Percentiles rank a stretch among this genome's conserved stretches.
Evolutionary conservation across 805 yeast species (phyloP).

Genomic region (Lipomyces japonicus): DNA sequence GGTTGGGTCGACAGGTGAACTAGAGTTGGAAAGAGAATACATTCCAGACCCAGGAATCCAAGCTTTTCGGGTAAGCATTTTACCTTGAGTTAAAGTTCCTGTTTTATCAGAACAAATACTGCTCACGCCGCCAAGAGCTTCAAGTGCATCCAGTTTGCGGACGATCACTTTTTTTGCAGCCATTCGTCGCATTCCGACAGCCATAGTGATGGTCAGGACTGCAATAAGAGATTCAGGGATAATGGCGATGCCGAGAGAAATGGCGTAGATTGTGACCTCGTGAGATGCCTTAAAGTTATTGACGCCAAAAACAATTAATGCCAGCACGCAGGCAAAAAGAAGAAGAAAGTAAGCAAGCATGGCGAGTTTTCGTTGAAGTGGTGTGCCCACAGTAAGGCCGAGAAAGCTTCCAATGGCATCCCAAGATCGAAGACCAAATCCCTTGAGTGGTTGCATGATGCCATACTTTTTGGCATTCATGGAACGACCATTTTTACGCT

Average conservation of each 20-base stretch:
- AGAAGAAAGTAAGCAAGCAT: slow-evolving; percentile 72
- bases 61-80: slow-evolving; percentile 66
- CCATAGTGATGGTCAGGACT: slow-evolving; percentile 81
- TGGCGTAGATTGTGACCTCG: slow-evolving; percentile 84
- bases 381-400: slow-evolving; percentile 77
- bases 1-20: slow-evolving; percentile 62
- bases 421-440: slow-evolving; percentile 47
- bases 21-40: slow-evolving; percentile 50
- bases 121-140: slow-evolving; percentile 73
- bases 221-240: slow-evolving; percentile 78
- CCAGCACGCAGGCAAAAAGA: slow-evolving; percentile 75
- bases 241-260: slow-evolving; percentile 79
- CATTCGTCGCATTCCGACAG: slow-evolving; percentile 73
- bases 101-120: slow-evolving; percentile 82
- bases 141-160: slow-evolving; percentile 71
- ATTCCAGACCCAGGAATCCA: slow-evolving; percentile 68
- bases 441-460: slow-evolving; percentile 34
- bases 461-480: slow-evolving; percentile 23
- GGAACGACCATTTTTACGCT: slow-evolving; percentile 21
- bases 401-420: slow-evolving; percentile 63
- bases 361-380: slow-evolving; percentile 70
- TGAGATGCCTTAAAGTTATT: slow-evolving; percentile 69
- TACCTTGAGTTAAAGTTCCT: slow-evolving; percentile 77
- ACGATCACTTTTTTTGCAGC: slow-evolving; percentile 67
- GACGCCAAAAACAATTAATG: slow-evolving; percentile 81